phyloP scores from a whole-genome alignment of 2,329 filamentous ascomycete species.

The Plenodomus tracheiphilus region DNA sequence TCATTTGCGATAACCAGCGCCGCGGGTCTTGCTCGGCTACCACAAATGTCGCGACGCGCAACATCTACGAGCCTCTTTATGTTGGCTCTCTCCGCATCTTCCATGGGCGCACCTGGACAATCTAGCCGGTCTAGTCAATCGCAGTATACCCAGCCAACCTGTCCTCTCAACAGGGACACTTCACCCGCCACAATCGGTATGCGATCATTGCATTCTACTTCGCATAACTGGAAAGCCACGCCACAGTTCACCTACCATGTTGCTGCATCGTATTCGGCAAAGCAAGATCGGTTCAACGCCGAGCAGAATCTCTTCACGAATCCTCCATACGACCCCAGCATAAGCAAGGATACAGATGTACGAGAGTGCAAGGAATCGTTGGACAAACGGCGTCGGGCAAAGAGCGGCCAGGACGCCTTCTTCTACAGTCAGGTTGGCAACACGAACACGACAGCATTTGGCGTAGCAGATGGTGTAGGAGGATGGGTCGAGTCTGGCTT shows the following conservation, averaged over 20 bases:
- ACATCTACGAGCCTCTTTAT: constrained; percentile 35
- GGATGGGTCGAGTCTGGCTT: constrained; percentile 93
- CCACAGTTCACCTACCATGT: constrained; percentile 45
- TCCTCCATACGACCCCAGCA: constrained; percentile 32
- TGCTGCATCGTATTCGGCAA: constrained; percentile 48
- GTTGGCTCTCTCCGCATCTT: constrained; percentile 35
- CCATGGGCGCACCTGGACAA: constrained; percentile 24
- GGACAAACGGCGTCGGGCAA: constrained; percentile 66
- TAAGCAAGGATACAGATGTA: constrained; percentile 28
- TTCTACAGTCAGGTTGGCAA: constrained; percentile 82
- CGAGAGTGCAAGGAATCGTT: constrained; percentile 40
- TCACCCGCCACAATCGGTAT: constrained; percentile 33
- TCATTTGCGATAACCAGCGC: constrained; percentile 39
- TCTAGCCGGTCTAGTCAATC: constrained; percentile 18
- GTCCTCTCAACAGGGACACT: constrained; percentile 33
- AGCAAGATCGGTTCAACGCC: constrained; percentile 43
- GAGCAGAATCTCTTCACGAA: constrained; percentile 41
- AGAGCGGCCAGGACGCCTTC: constrained; percentile 93
- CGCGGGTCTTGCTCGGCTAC: constrained; percentile 23
- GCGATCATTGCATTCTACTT: constrained; percentile 36
- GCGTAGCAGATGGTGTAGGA: constrained; percentile 91
- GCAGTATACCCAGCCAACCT: constrained; percentile 29
- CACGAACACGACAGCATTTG: constrained; percentile 74
- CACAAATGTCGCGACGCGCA: constrained; percentile 25
- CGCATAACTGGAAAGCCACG: constrained; percentile 28